Conservation (phyloP, 441 rosid genomes). For the Adansonia grandidieri region DNA sequence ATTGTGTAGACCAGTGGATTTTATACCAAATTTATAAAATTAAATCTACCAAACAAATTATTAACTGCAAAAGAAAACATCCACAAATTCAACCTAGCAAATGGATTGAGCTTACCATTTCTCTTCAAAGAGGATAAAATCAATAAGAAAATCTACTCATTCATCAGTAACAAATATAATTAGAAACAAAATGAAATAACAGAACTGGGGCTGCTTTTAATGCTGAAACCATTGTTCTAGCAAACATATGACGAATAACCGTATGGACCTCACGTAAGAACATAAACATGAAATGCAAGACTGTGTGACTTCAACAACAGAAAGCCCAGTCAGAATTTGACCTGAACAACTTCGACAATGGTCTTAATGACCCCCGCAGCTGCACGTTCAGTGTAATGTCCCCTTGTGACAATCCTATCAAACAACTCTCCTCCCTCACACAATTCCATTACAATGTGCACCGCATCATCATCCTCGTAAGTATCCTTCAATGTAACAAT, state of each 20-base stretch:
- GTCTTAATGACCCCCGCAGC: constrained; percentile 88
- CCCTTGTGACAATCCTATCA: constrained; percentile 92
- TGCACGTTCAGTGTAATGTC: constrained; percentile 96
- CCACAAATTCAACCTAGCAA: background rate
- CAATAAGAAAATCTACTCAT: constrained; percentile 2
- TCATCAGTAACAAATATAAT: background rate
- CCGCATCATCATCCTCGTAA: constrained; percentile 88
- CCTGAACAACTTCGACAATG: constrained; percentile 96
- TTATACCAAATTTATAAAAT: background rate
- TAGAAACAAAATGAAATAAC: background rate
- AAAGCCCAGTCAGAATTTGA: constrained; percentile 34
- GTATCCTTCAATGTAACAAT: constrained; percentile 73
- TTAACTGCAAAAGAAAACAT: background rate
- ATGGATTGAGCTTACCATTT: background rate
- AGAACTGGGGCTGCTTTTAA: background rate
- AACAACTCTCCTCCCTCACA: constrained; percentile 97
- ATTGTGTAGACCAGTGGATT: background rate
- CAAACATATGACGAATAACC: background rate
- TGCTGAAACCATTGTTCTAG: background rate
- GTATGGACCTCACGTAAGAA: background rate
- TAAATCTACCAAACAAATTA: background rate
- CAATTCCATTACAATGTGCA: constrained; percentile 93
- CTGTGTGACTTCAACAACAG: background rate
- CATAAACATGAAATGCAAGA: constrained; percentile 21
- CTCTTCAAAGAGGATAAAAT: background rate